Base-by-base conservation (phyloP, 148 eudicot species). In the Fagopyrum tataricum region DNA sequence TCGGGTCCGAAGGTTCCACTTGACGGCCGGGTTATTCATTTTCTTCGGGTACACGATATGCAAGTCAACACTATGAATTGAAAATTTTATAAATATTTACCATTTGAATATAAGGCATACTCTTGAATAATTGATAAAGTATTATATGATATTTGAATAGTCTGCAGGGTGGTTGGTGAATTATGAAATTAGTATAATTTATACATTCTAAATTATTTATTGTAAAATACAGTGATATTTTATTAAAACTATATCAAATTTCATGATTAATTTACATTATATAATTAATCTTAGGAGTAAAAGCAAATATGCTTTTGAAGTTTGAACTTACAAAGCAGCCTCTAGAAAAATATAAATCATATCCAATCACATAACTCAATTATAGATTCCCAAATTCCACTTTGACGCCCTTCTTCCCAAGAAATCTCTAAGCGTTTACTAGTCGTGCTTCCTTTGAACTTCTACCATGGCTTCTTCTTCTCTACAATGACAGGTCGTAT, bases 1-100 rank as follows among this genome's bases (percentile, higher is more conserved):
- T 37, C 69, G 69, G 69, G 41, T 61, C 49, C 7, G 4, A 11
- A 14, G 20, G 0, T 64, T 59, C 15, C 15, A 69, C 47, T 2
- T 17, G 73, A 55, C 13, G 44, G 55, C 67, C 68, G 69, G 67
- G n/a, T 61, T 31, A 31, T 10, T 46, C 49, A 46, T 46, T 46
- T 46, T 31, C 1, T 46, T 46, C 49, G 14, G 49, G n/a, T n/a
- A n/a, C n/a, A n/a, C n/a, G n/a, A n/a, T n/a, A 31, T 31, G 37
- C 37, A 31, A 31, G 37, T 31, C 37, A 31, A 31, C 37, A 31
- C 37, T 31, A 31, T 31, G 37, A 31, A 2, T 31, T 31, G 2
- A 0, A 31, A 31, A 31, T 0, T 31, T 31, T 31, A 31, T 31
- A 0, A 31, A 31, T 31, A 31, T 31, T 31, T 31, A 31, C 37